phyloP scores from a whole-genome alignment of 2,329 filamentous ascomycete species.

The Trichoderma arundinaceum region DNA sequence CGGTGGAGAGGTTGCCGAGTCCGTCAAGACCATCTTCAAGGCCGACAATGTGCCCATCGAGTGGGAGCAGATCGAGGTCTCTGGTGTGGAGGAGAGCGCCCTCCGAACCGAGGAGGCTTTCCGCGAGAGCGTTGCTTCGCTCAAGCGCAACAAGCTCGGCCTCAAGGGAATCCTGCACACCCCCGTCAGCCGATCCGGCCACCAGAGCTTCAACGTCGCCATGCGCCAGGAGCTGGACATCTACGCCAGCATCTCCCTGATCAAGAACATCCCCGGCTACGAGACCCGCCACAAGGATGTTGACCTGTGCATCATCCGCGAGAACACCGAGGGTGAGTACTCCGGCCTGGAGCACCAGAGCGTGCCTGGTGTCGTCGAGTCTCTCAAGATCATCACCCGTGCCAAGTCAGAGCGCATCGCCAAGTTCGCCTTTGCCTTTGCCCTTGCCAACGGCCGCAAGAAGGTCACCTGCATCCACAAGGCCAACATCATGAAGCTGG shows the following conservation, averaged over 20 bases:
- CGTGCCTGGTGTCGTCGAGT: slow-evolving; percentile 94
- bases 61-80: slow-evolving; percentile 98
- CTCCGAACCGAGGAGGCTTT: slow-evolving; percentile 94
- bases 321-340: slow-evolving; percentile 99
- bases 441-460: slow-evolving; percentile 97
- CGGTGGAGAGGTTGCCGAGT: slow-evolving; percentile 95
- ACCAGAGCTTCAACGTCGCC: slow-evolving; percentile 99
- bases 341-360: slow-evolving; percentile 98
- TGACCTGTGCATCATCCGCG: slow-evolving; percentile 98
- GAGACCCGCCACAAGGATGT: slow-evolving; percentile 96
- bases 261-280: slow-evolving; percentile 99
- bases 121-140: slow-evolving; percentile 90
- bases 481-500: slow-evolving; percentile 99
- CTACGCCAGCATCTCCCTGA: slow-evolving; percentile 95
- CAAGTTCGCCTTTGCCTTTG: slow-evolving; percentile 98
- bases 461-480: slow-evolving; percentile 99
- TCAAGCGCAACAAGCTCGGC: slow-evolving; percentile 98
- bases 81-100: slow-evolving; percentile 79
- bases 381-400: slow-evolving; percentile 99
- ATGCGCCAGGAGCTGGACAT: slow-evolving; percentile 99
- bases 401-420: slow-evolving; percentile 99
- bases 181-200: slow-evolving; percentile 92
- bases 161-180: slow-evolving; percentile 99
- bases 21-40: slow-evolving; percentile 99
- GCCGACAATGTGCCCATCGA: slow-evolving; percentile 98